Evolutionary conservation across 129 eudicot genomes (phyloP).

Genomic region (Escallonia herrerae): DNA sequence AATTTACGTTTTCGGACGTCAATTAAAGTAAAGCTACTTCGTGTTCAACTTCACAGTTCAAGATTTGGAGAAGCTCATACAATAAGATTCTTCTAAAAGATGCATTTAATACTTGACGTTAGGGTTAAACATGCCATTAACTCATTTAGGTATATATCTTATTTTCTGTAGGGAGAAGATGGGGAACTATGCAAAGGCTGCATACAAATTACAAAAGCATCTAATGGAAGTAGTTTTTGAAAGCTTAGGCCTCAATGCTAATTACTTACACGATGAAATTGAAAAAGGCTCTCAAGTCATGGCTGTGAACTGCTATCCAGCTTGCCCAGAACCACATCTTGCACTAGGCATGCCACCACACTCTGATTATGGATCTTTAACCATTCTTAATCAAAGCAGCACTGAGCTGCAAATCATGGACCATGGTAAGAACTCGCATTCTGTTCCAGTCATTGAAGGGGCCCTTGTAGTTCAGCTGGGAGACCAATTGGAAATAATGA

Average conservation of each 20-base stretch:
- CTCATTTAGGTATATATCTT: too few relatives aligned
- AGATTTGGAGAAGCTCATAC: too few relatives aligned
- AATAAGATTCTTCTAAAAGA: too few relatives aligned
- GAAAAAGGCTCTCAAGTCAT: conserved; percentile 46
- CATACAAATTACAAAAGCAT: conserved; percentile 27
- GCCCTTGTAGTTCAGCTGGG: conserved; percentile 55
- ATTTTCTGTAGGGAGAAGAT: conserved; percentile 30
- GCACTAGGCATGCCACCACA: conserved; percentile 71
- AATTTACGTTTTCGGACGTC: too few relatives aligned
- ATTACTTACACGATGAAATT: conserved; percentile 8
- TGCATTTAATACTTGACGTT: too few relatives aligned
- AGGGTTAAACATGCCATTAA: too few relatives aligned
- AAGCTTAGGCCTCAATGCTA: conserved; percentile 26
- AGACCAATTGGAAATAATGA: conserved; percentile 66
- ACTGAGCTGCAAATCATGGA: conserved; percentile 59
- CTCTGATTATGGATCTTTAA: conserved; percentile 60
- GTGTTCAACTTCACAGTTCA: too few relatives aligned
- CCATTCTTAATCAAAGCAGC: conserved; percentile 46
- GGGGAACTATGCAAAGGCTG: conserved; percentile 30
- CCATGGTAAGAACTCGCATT: conserved; percentile 39
- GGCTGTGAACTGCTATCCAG: conserved; percentile 51
- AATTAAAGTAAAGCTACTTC: not conserved
- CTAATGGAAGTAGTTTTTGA: conserved; percentile 45
- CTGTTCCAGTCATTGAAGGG: conserved; percentile 46
- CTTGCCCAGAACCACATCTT: conserved; percentile 63